Conservation (phyloP, 2,329 filamentous ascomycete species). For the Nemania sp. region DNA sequence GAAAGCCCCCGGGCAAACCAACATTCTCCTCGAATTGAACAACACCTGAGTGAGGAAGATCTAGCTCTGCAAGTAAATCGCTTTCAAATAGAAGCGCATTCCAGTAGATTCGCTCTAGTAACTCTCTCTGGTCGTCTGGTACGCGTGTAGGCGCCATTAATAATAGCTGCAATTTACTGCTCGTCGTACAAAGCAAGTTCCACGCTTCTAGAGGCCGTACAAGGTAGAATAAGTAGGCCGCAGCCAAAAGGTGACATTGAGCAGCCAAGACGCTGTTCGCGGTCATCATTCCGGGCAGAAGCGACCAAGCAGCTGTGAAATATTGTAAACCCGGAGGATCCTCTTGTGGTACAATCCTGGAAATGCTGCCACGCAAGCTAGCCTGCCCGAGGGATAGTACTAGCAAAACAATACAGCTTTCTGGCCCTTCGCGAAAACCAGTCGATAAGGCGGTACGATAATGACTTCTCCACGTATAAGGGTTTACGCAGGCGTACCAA, state of each 20-base stretch:
- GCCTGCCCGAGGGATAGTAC: constrained; percentile 83
- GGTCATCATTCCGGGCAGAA: constrained; percentile 83
- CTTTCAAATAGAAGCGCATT: constrained; percentile 84
- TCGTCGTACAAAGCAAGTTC: constrained; percentile 82
- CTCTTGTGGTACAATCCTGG: constrained; percentile 73
- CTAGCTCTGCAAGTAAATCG: constrained; percentile 81
- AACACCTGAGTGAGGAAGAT: constrained; percentile 84
- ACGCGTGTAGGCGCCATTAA: constrained; percentile 79
- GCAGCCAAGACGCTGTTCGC: constrained; percentile 81
- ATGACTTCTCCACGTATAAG: constrained; percentile 81
- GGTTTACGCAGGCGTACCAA: constrained; percentile 88
- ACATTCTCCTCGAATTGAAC: constrained; percentile 86
- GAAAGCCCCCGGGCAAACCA: constrained; percentile 81
- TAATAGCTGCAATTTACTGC: constrained; percentile 83
- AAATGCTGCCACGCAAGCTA: constrained; percentile 80
- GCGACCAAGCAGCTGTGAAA: constrained; percentile 82
- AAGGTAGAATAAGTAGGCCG: constrained; percentile 85
- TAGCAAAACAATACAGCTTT: constrained; percentile 84
- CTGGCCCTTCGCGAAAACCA: constrained; percentile 81
- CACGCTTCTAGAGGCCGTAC: constrained; percentile 86
- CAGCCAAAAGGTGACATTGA: constrained; percentile 83
- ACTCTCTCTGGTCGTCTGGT: constrained; percentile 75
- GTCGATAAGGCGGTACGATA: constrained; percentile 81
- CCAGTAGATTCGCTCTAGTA: constrained; percentile 86
- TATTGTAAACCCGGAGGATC: constrained; percentile 82